These are phyloP conservation scores for Coniophora puteana DNA, from an alignment of 1,284 basidiomycete species.

Conservation along the genomic window DNA sequence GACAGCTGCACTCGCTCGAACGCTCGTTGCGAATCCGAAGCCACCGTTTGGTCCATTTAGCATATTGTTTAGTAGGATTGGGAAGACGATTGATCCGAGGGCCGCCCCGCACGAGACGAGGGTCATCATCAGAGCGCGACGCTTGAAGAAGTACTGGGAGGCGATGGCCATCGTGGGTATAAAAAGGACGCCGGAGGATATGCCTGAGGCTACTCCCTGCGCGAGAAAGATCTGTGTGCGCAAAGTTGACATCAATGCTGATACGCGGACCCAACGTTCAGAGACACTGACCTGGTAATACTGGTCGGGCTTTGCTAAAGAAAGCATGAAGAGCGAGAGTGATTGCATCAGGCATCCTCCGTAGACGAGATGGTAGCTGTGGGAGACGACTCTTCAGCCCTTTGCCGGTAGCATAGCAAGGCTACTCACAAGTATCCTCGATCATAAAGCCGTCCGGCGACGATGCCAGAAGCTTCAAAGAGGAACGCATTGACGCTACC, in stretches of 20 bases:
- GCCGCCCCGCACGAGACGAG: constrained; percentile 28
- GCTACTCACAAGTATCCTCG: constrained; percentile 30
- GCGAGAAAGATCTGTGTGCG: constrained; percentile 27
- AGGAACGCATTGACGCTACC: constrained; percentile 24
- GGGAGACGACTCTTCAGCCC: constrained; percentile 1
- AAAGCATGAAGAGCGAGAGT: constrained; percentile 27
- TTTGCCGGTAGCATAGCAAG: not conserved
- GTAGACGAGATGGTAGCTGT: constrained; percentile 25
- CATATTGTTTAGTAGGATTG: constrained; percentile 39
- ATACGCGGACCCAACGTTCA: not conserved
- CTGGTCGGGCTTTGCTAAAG: constrained; percentile 18
- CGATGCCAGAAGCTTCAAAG: constrained; percentile 4
- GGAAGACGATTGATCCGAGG: constrained; percentile 26
- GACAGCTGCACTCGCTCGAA: constrained; percentile 28
- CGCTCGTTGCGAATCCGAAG: constrained; percentile 19
- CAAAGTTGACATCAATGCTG: not conserved
- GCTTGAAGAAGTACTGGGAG: constrained; percentile 33
- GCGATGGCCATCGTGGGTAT: constrained; percentile 29
- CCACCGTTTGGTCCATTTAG: constrained; percentile 25
- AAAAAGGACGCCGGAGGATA: constrained; percentile 29
- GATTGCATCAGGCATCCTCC: constrained; percentile 23
- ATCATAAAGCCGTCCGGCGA: constrained; percentile 22
- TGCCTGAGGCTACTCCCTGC: constrained; percentile 30
- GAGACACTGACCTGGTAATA: constrained; percentile 21
- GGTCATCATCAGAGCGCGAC: constrained; percentile 25